Conservation (phyloP, 352 stramenopile species). For the Aphanomyces stellatus region DNA sequence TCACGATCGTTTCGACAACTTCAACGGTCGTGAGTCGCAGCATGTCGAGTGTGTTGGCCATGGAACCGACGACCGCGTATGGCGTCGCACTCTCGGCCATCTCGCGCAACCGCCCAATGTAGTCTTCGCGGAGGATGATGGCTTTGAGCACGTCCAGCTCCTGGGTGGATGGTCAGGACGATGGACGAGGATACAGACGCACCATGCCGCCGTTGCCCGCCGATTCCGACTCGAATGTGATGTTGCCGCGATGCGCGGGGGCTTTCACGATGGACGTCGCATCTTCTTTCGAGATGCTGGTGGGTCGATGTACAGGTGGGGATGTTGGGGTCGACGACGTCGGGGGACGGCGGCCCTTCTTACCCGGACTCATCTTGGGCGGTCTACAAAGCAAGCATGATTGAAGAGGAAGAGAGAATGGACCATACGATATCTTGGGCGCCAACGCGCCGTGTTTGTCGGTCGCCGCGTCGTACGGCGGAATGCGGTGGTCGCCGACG, state of each 20-base stretch:
- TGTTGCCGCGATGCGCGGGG: constrained; percentile 12
- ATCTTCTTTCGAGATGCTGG: too few species aligned
- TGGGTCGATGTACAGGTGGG: neutral
- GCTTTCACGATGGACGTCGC: constrained; percentile 2
- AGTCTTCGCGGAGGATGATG: constrained; percentile 84
- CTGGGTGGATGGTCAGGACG: constrained; percentile 21
- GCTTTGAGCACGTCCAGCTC: constrained; percentile 86
- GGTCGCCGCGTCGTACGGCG: neutral
- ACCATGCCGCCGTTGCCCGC: constrained; percentile 19
- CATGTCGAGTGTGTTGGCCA: constrained; percentile 82
- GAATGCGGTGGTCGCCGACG: neutral
- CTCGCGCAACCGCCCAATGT: constrained; percentile 59
- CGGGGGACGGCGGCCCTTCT: neutral
- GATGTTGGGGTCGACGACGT: neutral
- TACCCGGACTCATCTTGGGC: neutral
- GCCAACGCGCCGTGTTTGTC: constrained; percentile 2
- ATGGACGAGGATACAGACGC: neutral
- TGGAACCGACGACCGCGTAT: constrained; percentile 41
- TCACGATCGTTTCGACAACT: constrained; percentile 69
- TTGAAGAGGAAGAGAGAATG: too few species aligned
- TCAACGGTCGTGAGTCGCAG: constrained; percentile 82
- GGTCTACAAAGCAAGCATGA: too few species aligned
- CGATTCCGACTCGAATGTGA: constrained; percentile 18
- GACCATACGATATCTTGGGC: neutral
- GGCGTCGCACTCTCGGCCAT: constrained; percentile 41